Conservation (phyloP, 164 flowering plant genomes). For the Kalanchoe fedtschenkoi region DNA sequence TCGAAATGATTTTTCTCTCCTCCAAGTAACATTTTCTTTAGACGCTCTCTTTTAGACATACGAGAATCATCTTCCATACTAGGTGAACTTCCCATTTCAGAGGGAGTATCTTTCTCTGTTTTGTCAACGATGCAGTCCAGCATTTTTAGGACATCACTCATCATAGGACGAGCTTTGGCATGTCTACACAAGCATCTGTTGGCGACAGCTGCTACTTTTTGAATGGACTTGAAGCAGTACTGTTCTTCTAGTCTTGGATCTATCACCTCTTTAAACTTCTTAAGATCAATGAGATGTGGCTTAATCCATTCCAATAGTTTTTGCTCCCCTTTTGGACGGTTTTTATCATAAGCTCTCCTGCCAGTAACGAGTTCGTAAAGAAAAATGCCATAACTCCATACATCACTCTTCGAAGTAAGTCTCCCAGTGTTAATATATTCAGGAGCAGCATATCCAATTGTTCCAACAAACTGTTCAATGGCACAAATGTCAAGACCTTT, state of each 20-base stretch:
- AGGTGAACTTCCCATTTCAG: too few species aligned
- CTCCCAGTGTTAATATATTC: constrained; percentile 82
- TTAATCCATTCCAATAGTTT: constrained; percentile 76
- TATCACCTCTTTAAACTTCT: constrained; percentile 52
- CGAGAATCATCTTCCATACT: not conserved
- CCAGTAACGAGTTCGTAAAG: constrained; percentile 90
- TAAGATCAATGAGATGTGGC: constrained; percentile 50
- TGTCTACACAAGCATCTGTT: constrained; percentile 56
- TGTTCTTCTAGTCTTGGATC: constrained; percentile 70
- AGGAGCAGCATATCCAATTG: constrained; percentile 96
- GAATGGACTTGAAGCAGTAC: constrained; percentile 43
- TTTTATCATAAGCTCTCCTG: constrained; percentile 60
- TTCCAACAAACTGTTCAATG: constrained; percentile 66
- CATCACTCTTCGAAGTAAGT: constrained; percentile 73
- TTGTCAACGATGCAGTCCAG: constrained; percentile 36
- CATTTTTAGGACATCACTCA: constrained; percentile 76
- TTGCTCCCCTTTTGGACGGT: constrained; percentile 69
- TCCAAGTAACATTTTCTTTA: not conserved
- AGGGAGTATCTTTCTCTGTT: constrained; percentile 13
- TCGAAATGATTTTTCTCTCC: not conserved
- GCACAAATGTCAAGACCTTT: not conserved
- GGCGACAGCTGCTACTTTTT: constrained; percentile 66
- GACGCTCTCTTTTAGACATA: not conserved
- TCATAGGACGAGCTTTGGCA: constrained; percentile 60
- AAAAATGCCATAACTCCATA: constrained; percentile 90